Base-by-base conservation (phyloP, 345 rosid genomes). In the Physaria fendleri region DNA sequence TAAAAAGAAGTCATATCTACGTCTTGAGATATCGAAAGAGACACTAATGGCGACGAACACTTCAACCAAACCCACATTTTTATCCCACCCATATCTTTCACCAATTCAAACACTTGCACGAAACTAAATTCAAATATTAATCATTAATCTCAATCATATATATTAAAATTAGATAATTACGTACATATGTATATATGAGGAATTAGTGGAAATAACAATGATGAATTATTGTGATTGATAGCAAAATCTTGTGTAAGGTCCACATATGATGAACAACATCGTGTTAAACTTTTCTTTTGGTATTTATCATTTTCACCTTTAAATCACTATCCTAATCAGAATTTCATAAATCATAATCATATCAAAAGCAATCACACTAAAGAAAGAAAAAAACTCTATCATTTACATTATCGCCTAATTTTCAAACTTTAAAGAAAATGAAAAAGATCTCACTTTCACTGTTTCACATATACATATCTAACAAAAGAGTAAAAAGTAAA, bases 181-280 rank as follows among this genome's bases (percentile, higher is more conserved):
- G n/a, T n/a, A n/a, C n/a, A n/a, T n/a, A n/a, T n/a, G n/a, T n/a
- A n/a, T n/a, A n/a, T n/a, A n/a, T n/a, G n/a, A 6, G 40, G 8
- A 59, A 43, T 43, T 34, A 60, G 62, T 60, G 62, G 66, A 42
- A 35, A 17, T 51, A 59, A 35, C 47, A 34, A 60, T 40, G 27
- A 68, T 51, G 53, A 43, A 51, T 42, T 9, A 35, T 68, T 51
- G 61, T 43, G 73, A 52, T 44, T 52, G 66, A 45, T 53, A 53
- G 42, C 56, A 52, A 44, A 59, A 68, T 68, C 50, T 8, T 35
- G 25, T 1, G 50, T 68, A 61, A n/a, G 68, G 73, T 60, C 67
- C 62, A 61, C 49, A 60, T 15, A 42, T 30, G 20, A 45, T 27
- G 15, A 60, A 11, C 8, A 68, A 62, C 37, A 61, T 46, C 68